Evolutionary conservation across 768 basidiomycete species (phyloP), one percentile per base, ranked within the genome.

Genomic region (Mycena metata): DNA sequence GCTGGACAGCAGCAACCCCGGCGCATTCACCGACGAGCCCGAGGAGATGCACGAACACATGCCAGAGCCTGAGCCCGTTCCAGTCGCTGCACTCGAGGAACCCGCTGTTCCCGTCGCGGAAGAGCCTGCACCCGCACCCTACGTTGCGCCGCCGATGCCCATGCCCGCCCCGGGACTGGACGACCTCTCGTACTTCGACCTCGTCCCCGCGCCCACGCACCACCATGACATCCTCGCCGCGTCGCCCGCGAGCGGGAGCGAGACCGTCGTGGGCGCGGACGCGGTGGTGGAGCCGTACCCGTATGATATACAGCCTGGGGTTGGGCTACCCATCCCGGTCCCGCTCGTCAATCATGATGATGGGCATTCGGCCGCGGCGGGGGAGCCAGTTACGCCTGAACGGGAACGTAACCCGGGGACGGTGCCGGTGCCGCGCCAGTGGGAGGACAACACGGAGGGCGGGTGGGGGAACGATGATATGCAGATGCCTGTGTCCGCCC

Each of bases 11-110:
- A 74, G 78, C n/a, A 84, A 84, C 46, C 86, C 84, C 10, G 85
- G 85, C 7, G 86, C 85, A 10, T 84, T 89, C 76, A 88, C 85
- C 0, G 85, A 84, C 24, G 85, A 86, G 56, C 81, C 83, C 4
- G 88, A 89, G 46, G 81, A 81, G 9, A 75, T 86, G 52, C 79
- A 81, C 10, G 36, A 7, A 12, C 36, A 36, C 36, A 36, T 12
- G 39, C 15, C 39, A 2, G 11, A 11, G 39, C 39, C 39, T 10
- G 39, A 39, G 39, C 39, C 39, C 15, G 39, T 2, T 39, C 77
- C 79, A 51, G 65, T 79, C 35, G 67, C 74, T 36, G 57, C 74
- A 2, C 77, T 79, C 36, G 30, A 45, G 7, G 81, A 83, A 56
- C 80, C 82, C 26, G 23, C 26, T 23, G 21, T 6, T 23, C 49